These are phyloP conservation scores for Puccinia novopanici DNA, from an alignment of 1,284 basidiomycete genomes.

Conservation along the genomic window DNA sequence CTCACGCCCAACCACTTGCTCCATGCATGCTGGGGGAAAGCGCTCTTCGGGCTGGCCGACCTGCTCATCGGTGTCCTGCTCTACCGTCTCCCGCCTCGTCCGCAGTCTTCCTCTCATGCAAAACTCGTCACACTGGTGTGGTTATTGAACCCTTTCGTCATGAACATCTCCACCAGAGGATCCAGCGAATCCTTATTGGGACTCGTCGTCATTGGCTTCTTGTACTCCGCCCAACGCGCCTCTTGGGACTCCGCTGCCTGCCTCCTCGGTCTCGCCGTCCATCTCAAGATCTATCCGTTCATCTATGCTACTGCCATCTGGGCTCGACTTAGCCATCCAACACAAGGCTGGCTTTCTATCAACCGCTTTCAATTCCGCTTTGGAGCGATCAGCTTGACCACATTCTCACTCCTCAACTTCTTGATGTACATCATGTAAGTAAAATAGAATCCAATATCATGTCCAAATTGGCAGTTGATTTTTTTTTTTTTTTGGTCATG, in stretches of 20 bases:
- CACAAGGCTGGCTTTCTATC: slow-evolving; percentile 56
- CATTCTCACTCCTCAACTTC: slow-evolving; percentile 70
- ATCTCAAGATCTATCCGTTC: slow-evolving; percentile 94
- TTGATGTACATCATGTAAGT: slow-evolving; percentile 77
- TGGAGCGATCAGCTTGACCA: slow-evolving; percentile 67
- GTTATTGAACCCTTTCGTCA: slow-evolving; percentile 89
- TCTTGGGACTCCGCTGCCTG: slow-evolving; percentile 65
- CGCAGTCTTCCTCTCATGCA: slow-evolving; percentile 14
- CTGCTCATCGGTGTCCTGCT: slow-evolving; percentile 78
- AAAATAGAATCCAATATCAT: not conserved
- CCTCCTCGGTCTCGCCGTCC: slow-evolving; percentile 75
- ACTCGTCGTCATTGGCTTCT: slow-evolving; percentile 73
- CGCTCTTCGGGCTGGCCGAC: slow-evolving; percentile 82
- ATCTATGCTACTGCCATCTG: slow-evolving; percentile 78
- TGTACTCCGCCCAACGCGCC: slow-evolving; percentile 65
- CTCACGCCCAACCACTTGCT: slow-evolving; percentile 77
- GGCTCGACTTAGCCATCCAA: slow-evolving; percentile 17
- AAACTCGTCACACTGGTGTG: slow-evolving; percentile 65
- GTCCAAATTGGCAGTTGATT: not conserved
- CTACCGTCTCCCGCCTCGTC: slow-evolving; percentile 59
- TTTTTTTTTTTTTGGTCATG: not conserved
- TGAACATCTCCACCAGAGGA: slow-evolving; percentile 93
- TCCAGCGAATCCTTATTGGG: slow-evolving; percentile 88
- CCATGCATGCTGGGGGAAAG: slow-evolving; percentile 83
- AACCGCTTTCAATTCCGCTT: slow-evolving; percentile 70